A percentile compares a stretch with the other conserved stretches of the same genome.
Conservation (phyloP, 148 eudicot species). For the Rheum nobile region DNA sequence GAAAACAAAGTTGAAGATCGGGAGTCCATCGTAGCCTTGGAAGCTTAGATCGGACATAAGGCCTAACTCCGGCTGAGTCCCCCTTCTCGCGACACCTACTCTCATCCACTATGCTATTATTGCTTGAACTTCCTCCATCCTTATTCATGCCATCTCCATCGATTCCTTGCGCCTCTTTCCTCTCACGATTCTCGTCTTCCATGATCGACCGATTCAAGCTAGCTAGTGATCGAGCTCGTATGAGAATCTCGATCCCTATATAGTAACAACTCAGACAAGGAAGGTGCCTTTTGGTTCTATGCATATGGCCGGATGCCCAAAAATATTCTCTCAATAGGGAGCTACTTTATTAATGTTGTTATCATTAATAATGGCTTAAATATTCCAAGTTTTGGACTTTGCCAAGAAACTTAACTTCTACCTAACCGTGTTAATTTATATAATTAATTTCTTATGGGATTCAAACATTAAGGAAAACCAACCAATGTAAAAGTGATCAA, state of each 20-base stretch:
- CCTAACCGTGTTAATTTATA: not conserved
- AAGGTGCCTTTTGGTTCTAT: not conserved
- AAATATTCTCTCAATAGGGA: not conserved
- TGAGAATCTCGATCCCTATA: too few relatives aligned
- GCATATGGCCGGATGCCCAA: not conserved
- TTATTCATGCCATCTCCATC: not conserved
- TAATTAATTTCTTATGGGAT: not conserved
- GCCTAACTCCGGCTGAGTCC: constrained; percentile 44
- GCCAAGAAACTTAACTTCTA: not conserved
- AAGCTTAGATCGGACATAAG: constrained; percentile 62
- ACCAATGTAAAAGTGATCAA: not conserved
- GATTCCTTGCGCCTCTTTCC: not conserved
- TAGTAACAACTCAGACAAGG: not conserved
- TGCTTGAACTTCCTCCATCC: constrained; percentile 56
- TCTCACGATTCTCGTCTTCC: not conserved
- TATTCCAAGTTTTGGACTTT: not conserved
- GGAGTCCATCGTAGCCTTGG: constrained; percentile 91
- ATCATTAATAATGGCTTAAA: not conserved
- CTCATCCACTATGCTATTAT: constrained; percentile 61
- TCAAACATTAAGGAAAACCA: not conserved
- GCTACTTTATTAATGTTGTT: not conserved
- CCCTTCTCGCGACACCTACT: constrained; percentile 14
- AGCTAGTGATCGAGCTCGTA: too few relatives aligned
- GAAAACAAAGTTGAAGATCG: constrained; percentile 76
- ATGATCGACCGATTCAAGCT: too few relatives aligned